A percentile compares a stretch with the other conserved stretches of the same genome.
phyloP scores from a whole-genome alignment of 345 rosid species.

The Eucalyptus sp. region DNA sequence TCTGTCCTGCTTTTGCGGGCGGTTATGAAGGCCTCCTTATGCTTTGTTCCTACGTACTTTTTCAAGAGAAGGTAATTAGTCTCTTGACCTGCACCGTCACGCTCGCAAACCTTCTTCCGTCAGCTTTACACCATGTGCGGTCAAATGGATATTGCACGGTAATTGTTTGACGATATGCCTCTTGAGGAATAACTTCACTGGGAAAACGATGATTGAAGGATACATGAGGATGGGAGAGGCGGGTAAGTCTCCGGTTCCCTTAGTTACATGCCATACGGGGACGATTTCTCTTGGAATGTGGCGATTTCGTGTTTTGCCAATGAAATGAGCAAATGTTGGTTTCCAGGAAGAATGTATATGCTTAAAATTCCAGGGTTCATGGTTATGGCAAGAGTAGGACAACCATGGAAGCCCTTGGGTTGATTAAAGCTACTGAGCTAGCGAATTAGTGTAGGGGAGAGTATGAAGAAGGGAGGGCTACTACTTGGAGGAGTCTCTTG shows the following conservation, averaged over 20 bases:
- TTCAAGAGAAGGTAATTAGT: not conserved
- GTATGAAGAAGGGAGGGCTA: too few relatives aligned
- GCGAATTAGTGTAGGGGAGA: too few relatives aligned
- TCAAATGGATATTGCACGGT: constrained; percentile 12
- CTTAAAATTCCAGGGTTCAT: constrained; percentile 54
- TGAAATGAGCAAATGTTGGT: not conserved
- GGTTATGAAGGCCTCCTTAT: too few relatives aligned
- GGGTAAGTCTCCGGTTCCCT: constrained; percentile 24
- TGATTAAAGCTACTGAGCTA: not conserved
- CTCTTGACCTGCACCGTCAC: constrained; percentile 18
- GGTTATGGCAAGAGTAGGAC: constrained; percentile 28
- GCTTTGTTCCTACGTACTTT: too few relatives aligned
- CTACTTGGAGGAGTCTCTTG: too few relatives aligned
- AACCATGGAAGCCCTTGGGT: constrained; percentile 34
- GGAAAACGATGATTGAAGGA: not conserved
- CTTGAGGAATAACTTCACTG: constrained; percentile 29
- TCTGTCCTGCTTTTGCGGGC: not conserved
- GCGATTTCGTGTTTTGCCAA: constrained; percentile 31
- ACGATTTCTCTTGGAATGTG: constrained; percentile 16
- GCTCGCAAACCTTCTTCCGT: constrained; percentile 24
- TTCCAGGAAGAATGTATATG: constrained; percentile 39
- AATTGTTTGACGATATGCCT: constrained; percentile 61
- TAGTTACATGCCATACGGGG: constrained; percentile 52
- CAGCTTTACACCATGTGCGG: constrained; percentile 27
- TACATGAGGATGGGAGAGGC: too few relatives aligned